Conservation (phyloP, 2,329 filamentous ascomycete genomes). For the Alternaria infectoria region DNA sequence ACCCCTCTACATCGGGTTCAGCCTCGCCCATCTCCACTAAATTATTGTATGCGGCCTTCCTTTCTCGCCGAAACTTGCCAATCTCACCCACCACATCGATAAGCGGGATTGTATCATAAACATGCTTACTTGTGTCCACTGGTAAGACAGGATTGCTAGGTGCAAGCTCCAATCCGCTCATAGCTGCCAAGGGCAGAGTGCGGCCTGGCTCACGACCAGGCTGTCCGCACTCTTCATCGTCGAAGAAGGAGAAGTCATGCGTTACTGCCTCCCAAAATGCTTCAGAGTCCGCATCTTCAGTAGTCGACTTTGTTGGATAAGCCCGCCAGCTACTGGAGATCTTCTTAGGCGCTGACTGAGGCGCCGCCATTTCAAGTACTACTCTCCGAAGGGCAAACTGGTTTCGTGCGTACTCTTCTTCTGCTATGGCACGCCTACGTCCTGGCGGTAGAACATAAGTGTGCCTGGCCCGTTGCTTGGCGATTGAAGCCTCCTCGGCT, state of each 20-base stretch:
- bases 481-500: constrained; percentile 61
- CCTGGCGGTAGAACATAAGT: constrained; percentile 67
- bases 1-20: constrained; percentile 57
- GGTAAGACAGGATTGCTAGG: constrained; percentile 14
- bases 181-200: constrained; percentile 55
- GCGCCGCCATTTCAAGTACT: constrained; percentile 57
- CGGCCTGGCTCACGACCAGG: constrained; percentile 54
- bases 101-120: constrained; percentile 18
- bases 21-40: constrained; percentile 33
- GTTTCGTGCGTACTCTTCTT: constrained; percentile 56
- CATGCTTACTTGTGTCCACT: constrained; percentile 6
- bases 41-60: constrained; percentile 58
- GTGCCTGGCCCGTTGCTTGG: constrained; percentile 59
- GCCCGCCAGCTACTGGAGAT: constrained; percentile 54
- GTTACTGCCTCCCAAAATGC: constrained; percentile 65
- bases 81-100: constrained; percentile 61
- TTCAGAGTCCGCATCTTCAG: constrained; percentile 65
- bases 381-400: constrained; percentile 63
- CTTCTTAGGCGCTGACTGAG: constrained; percentile 34
- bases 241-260: constrained; percentile 68
- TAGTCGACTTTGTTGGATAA: constrained; percentile 60
- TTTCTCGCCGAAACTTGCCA: constrained; percentile 60
- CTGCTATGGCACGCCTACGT: constrained; percentile 55
- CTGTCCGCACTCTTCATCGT: constrained; percentile 62
- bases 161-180: constrained; percentile 51